These are phyloP conservation scores for Heracleum sosnowskyi DNA, from an alignment of 129 eudicot species.

Conservation along the genomic window DNA sequence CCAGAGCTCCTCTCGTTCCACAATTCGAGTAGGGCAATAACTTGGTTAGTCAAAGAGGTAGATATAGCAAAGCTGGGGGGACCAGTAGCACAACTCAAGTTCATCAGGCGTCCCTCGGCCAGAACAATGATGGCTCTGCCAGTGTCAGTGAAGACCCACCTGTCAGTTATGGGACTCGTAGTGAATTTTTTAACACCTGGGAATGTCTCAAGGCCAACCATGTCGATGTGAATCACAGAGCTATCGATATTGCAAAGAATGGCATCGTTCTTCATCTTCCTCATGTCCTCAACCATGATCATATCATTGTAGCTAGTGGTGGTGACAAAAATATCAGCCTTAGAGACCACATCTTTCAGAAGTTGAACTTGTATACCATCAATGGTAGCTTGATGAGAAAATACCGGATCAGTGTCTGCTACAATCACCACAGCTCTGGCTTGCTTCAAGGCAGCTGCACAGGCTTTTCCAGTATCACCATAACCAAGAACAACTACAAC, in stretches of 20 bases:
- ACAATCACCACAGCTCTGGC: constrained; percentile 39
- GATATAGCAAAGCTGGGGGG: no score
- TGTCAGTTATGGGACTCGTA: constrained; percentile 31
- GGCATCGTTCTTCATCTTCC: constrained; percentile 16
- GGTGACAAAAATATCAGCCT: constrained; percentile 36
- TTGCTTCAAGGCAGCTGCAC: constrained; percentile 36
- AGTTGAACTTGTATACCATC: constrained; percentile 35
- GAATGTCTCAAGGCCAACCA: constrained; percentile 31
- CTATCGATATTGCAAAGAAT: constrained; percentile 42
- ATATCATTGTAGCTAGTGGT: constrained; percentile 46
- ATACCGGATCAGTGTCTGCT: constrained; percentile 36
- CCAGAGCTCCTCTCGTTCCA: no score
- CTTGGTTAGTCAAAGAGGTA: no score
- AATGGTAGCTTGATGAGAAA: constrained; percentile 11
- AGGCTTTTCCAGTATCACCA: neutral
- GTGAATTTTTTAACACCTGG: constrained; percentile 32
- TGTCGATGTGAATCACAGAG: constrained; percentile 38
- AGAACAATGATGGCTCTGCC: constrained; percentile 15
- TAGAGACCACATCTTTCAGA: constrained; percentile 27
- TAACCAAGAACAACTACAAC: neutral
- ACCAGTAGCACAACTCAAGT: no score
- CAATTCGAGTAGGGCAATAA: no score
- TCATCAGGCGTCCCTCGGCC: no score
- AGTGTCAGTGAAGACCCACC: constrained; percentile 38
- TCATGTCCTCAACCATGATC: constrained; percentile 33